These are phyloP conservation scores for Penicillium polonicum DNA, from an alignment of 2,329 filamentous ascomycete genomes.

Conservation along the genomic window DNA sequence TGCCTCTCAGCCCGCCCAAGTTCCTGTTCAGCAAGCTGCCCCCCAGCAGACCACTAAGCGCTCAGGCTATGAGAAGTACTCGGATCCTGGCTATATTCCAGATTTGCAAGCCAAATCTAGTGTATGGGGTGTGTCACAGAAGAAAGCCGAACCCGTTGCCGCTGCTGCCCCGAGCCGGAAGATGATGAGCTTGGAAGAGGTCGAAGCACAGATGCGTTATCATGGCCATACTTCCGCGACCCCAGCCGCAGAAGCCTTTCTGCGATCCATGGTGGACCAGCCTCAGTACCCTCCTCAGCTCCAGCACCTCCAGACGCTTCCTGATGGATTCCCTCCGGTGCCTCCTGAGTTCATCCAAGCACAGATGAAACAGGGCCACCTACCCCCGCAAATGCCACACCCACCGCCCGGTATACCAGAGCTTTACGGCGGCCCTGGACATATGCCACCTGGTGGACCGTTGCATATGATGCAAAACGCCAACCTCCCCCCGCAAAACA, in stretches of 20 bases:
- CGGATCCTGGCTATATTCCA: constrained; percentile 77
- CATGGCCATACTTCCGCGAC: constrained; percentile 49
- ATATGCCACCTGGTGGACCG: constrained; percentile 55
- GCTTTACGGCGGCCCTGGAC: constrained; percentile 44
- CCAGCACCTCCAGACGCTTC: constrained; percentile 32
- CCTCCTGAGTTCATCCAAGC: constrained; percentile 51
- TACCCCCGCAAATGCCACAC: constrained; percentile 39
- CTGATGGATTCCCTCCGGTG: constrained; percentile 35
- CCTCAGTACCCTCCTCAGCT: constrained; percentile 33
- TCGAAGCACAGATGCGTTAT: constrained; percentile 85
- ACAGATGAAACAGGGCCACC: constrained; percentile 35
- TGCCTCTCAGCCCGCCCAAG: constrained; percentile 30
- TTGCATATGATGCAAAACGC: constrained; percentile 79
- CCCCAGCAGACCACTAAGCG: constrained; percentile 59
- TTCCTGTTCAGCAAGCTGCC: constrained; percentile 47
- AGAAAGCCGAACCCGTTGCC: constrained; percentile 31
- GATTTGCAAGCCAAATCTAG: constrained; percentile 90
- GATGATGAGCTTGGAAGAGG: constrained; percentile 94
- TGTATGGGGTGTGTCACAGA: constrained; percentile 74
- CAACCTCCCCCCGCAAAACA: constrained; percentile 57
- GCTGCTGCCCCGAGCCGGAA: constrained; percentile 55
- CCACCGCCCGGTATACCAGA: constrained; percentile 44
- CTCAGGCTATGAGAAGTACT: constrained; percentile 90
- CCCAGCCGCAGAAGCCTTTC: constrained; percentile 30
- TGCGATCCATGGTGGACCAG: constrained; percentile 30